Conservation (phyloP, 768 basidiomycete species). For the Tulasnella sp. region DNA sequence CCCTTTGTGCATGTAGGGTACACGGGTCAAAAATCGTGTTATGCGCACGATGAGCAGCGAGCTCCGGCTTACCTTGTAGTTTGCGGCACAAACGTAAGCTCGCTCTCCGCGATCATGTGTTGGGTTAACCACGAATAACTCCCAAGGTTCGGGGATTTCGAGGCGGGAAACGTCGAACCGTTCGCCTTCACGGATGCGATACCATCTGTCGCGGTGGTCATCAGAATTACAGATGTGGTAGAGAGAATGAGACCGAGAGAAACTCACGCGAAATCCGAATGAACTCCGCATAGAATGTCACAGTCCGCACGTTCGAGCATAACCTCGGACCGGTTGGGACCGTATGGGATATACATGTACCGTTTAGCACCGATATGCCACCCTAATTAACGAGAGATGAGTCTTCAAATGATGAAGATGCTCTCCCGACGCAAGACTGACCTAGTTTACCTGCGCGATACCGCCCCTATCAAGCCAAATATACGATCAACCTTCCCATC, state of each 20-base stretch:
- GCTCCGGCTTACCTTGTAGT: slow-evolving; percentile 2
- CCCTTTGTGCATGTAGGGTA: background rate
- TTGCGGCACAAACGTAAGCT: background rate
- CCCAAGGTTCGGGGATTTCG: slow-evolving; percentile 3
- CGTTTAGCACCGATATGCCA: background rate
- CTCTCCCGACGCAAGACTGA: background rate
- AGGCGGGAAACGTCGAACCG: background rate
- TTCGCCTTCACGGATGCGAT: background rate
- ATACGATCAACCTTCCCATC: background rate
- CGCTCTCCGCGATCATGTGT: background rate
- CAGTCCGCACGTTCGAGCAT: background rate
- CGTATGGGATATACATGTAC: background rate
- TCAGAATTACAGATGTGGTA: background rate
- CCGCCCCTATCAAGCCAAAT: background rate
- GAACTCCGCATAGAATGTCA: slow-evolving; percentile 11
- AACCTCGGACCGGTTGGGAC: background rate
- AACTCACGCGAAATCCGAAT: slow-evolving; percentile 14
- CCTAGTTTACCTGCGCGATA: background rate
- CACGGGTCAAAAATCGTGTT: background rate
- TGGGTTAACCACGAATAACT: background rate
- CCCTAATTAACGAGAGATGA: background rate
- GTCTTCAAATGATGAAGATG: background rate
- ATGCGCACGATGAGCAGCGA: background rate
- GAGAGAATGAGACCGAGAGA: too few species aligned
- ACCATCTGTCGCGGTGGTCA: background rate